Conservation (phyloP, 257 asterid species). For the Lithospermum erythrorhizon region DNA sequence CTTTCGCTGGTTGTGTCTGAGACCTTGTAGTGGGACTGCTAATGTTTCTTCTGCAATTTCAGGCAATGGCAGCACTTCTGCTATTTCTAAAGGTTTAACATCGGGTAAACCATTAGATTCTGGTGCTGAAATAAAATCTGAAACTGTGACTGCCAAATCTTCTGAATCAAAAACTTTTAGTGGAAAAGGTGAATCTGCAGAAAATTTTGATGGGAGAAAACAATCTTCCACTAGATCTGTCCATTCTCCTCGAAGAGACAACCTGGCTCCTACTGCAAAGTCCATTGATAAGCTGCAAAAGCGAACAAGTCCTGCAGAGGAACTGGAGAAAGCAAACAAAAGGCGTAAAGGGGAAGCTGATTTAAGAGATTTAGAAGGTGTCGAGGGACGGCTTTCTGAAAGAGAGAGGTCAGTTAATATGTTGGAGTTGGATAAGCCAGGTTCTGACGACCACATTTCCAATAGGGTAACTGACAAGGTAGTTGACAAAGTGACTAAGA, state of each 20-base stretch:
- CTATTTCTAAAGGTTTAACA: conserved; percentile 41
- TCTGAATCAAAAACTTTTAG: conserved; percentile 44
- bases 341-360: conserved; percentile 83
- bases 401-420: conserved; percentile 53
- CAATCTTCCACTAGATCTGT: conserved; percentile 44
- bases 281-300: conserved; percentile 63
- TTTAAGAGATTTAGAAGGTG: conserved; percentile 50
- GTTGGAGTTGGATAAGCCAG: conserved; percentile 40
- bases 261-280: conserved; percentile 31
- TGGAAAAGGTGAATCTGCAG: conserved; percentile 58
- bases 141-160: conserved; percentile 30
- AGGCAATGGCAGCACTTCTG: conserved; percentile 38
- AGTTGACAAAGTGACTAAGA: conserved; percentile 69
- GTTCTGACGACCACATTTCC: conserved; percentile 48
- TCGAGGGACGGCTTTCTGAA: conserved; percentile 53
- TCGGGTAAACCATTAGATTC: conserved; percentile 42
- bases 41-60: conserved; percentile 33
- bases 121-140: conserved; percentile 42
- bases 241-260: conserved; percentile 76
- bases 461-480: conserved; percentile 47
- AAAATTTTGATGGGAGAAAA: conserved; percentile 42
- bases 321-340: conserved; percentile 68
- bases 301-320: conserved; percentile 78
- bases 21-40: conserved; percentile 20
- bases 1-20: conserved; percentile 27